A percentile compares a stretch with the other conserved stretches of the same genome.
Evolutionary conservation across 2,329 filamentous ascomycete species (phyloP).

Genomic region (Ophiostoma tasmaniense): DNA sequence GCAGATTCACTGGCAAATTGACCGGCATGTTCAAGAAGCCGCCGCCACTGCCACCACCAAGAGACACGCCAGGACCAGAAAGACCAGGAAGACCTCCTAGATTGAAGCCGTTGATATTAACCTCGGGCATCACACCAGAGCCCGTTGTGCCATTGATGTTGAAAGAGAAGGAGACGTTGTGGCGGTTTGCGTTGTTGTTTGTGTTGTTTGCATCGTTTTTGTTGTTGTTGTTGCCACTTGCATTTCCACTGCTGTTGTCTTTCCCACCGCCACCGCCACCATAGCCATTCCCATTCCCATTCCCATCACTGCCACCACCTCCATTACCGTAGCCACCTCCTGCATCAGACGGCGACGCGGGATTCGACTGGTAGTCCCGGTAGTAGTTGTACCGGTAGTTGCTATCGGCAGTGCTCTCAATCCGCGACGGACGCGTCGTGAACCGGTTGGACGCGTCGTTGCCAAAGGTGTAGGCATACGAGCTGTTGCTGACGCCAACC

Average conservation of each 20-base stretch:
- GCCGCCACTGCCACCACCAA: neutral
- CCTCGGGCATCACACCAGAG: neutral
- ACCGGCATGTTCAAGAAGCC: neutral
- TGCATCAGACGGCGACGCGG: slow-evolving; percentile 9
- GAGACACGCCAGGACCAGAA: neutral
- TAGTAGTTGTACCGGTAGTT: slow-evolving; percentile 17
- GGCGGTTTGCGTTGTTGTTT: neutral
- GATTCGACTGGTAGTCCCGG: slow-evolving; percentile 15
- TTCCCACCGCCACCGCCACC: neutral
- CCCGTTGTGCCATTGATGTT: neutral
- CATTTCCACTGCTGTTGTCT: neutral
- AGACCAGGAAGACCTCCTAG: neutral
- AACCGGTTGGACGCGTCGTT: neutral
- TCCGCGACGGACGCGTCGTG: neutral
- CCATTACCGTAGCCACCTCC: neutral
- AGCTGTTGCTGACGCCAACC: slow-evolving; percentile 4
- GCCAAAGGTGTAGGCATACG: neutral
- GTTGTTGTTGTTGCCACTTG: too few species aligned
- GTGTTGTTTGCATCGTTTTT: too few species aligned
- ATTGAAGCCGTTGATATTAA: neutral
- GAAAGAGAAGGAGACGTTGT: neutral
- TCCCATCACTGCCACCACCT: neutral
- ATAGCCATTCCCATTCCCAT: neutral
- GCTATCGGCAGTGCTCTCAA: slow-evolving; percentile 13
- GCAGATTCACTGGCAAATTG: slow-evolving; percentile 9